These are phyloP conservation scores for Phlebiopsis gigantea DNA, from an alignment of 768 basidiomycete species.

Conservation along the genomic window DNA sequence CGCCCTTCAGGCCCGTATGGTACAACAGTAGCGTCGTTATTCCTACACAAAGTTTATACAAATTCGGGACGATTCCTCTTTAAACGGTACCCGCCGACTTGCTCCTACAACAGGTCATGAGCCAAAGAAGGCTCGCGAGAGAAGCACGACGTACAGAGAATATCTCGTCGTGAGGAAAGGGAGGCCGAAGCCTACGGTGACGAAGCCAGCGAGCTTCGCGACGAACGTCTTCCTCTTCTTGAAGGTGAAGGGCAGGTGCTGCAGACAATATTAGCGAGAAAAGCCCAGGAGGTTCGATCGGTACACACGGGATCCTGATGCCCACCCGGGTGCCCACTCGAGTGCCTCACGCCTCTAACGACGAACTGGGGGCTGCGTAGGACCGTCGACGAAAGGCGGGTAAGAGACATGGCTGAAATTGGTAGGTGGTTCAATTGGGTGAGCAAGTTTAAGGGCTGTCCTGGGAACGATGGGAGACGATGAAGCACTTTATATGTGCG, in stretches of 20 bases:
- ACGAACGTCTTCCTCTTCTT: conserved; percentile 26
- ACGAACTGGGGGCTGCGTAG: not conserved
- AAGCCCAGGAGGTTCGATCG: not conserved
- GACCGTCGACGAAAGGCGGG: not conserved
- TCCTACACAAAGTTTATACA: not conserved
- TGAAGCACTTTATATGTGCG: not conserved
- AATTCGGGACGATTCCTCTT: not conserved
- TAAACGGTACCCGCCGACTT: not conserved
- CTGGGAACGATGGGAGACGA: not conserved
- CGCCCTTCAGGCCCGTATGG: not conserved
- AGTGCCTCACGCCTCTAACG: not conserved
- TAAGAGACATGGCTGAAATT: not conserved
- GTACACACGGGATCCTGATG: not conserved
- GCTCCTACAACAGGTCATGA: not conserved
- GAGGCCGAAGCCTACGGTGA: conserved; percentile 53
- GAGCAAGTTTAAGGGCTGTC: not conserved
- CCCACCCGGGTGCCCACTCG: not conserved
- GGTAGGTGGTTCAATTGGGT: not conserved
- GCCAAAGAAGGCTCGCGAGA: not conserved
- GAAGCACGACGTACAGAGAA: conserved; percentile 50
- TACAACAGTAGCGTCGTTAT: not conserved
- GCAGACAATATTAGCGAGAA: not conserved
- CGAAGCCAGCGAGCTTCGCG: conserved; percentile 37
- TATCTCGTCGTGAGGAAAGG: conserved; percentile 55
- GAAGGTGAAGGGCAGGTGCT: conserved; percentile 30